Base-by-base conservation (phyloP, 2,329 filamentous ascomycete species). In the Didymella glomerata region DNA sequence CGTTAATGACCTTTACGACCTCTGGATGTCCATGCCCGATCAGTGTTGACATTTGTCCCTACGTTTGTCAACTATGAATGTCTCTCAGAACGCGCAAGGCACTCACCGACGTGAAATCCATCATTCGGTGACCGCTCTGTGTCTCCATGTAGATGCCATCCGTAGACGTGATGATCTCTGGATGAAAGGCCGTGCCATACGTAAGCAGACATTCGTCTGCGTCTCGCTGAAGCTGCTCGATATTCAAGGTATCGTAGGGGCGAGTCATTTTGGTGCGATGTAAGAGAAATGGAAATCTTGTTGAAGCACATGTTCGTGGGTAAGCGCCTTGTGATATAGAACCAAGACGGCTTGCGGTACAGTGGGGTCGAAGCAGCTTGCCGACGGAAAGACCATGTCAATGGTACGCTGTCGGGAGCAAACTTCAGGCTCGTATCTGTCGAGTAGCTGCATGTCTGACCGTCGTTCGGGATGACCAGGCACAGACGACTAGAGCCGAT, bases 1-100 rank as follows among this genome's bases (percentile, higher is more conserved):
- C 57, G 2, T 61, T 60, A 30, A 77, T 68, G 22, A 70, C 65
- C 27, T 70, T 60, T 1, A 76, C 74, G 7, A 76, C 71, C 48
- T 77, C 73, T 9, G 72, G 69, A 52, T 76, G 64, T 1, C 66
- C 67, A 30, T 76, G 73, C 10, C 74, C 73, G 25, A 76, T 65
- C 9, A 68, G 65, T 2, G 56, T 57, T 2, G 64, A 68, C 72
- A 74, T 75, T 54, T 76, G 72, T 14, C 48, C 51, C 38, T 44
- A 30, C 22, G 6, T 9, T 18, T 9, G 5, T 51, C 11, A 42
- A 25, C n/a, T 42, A 7, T 10, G 6, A 14, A 4, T 42, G 13
- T 18, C 3, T 20, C 2, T 13, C n/a, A 18, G 6, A 36, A 27
- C 4, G n/a, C 2, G 16, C 3, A n/a, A 8, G 11, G 22, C 4